Percentiles rank a stretch among this genome's conserved stretches.
Conservation (phyloP, 345 rosid species). For the Populus euphratica region DNA sequence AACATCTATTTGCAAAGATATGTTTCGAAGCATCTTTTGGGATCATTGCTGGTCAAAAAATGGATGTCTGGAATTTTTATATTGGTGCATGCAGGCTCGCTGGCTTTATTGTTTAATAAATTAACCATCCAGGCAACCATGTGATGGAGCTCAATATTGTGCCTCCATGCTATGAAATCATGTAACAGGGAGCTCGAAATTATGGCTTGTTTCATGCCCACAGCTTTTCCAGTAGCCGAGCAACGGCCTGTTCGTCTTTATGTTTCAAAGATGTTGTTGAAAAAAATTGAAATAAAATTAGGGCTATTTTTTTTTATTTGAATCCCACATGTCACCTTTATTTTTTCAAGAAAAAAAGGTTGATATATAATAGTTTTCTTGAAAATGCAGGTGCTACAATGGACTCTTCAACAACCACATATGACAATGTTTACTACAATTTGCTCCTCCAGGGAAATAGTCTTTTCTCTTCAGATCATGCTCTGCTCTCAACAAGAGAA, state of each 20-base stretch:
- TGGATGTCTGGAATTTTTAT: too few relatives aligned
- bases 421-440: slow-evolving; percentile 70
- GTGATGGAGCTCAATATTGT: neutral
- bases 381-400: slow-evolving; percentile 56
- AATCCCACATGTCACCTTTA: too few relatives aligned
- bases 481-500: slow-evolving; percentile 48
- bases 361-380: too few relatives aligned
- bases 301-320: too few relatives aligned
- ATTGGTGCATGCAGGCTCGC: neutral
- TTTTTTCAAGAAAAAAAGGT: too few relatives aligned
- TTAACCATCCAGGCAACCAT: neutral
- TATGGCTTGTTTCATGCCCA: neutral
- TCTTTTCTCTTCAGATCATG: slow-evolving; percentile 75
- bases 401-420: slow-evolving; percentile 40
- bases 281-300: too few relatives aligned
- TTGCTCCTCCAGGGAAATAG: slow-evolving; percentile 63
- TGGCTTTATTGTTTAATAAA: too few relatives aligned
- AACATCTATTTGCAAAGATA: neutral
- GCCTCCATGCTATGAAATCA: neutral
- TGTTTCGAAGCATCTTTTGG: neutral
- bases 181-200: neutral
- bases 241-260: too few relatives aligned
- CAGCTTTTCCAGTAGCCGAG: too few relatives aligned
- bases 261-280: too few relatives aligned
- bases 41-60: neutral